These are phyloP conservation scores for Lanzia echinophila DNA, from an alignment of 2,329 filamentous ascomycete genomes.

Conservation along the genomic window DNA sequence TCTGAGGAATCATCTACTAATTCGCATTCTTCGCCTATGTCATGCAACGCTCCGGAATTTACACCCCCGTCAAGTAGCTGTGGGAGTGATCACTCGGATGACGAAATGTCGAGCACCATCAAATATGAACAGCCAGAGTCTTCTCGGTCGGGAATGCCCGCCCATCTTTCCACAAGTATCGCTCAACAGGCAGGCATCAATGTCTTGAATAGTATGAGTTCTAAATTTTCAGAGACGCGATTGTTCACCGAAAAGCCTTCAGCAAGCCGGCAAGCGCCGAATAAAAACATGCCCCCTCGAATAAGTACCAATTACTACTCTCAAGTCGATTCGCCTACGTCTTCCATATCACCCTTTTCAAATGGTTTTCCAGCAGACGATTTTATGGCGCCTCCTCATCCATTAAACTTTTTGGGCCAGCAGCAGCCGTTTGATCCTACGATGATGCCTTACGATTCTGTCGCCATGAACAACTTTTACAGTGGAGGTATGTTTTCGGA, in stretches of 20 bases:
- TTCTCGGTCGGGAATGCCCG: no score
- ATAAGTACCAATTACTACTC: neutral
- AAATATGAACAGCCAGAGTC: neutral
- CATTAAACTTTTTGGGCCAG: neutral
- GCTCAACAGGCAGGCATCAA: neutral
- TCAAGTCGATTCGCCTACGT: neutral
- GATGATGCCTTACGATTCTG: neutral
- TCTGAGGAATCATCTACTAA: slow-evolving; percentile 15
- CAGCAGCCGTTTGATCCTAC: neutral
- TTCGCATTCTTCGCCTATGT: slow-evolving; percentile 17
- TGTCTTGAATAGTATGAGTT: neutral
- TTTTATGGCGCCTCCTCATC: neutral
- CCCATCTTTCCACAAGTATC: neutral
- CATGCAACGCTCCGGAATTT: slow-evolving; percentile 18
- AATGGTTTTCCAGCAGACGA: neutral
- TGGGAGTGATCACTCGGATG: slow-evolving; percentile 24
- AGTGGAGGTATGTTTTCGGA: neutral
- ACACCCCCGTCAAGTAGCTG: slow-evolving; percentile 17
- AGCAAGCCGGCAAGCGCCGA: neutral
- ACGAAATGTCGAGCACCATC: neutral
- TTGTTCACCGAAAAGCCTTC: neutral
- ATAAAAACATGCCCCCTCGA: neutral
- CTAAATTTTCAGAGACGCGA: neutral
- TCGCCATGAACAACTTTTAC: neutral
- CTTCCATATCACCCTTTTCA: neutral